These are phyloP conservation scores for Pochonia chlamydosporia DNA, from an alignment of 2,329 filamentous ascomycete genomes.

Conservation along the genomic window DNA sequence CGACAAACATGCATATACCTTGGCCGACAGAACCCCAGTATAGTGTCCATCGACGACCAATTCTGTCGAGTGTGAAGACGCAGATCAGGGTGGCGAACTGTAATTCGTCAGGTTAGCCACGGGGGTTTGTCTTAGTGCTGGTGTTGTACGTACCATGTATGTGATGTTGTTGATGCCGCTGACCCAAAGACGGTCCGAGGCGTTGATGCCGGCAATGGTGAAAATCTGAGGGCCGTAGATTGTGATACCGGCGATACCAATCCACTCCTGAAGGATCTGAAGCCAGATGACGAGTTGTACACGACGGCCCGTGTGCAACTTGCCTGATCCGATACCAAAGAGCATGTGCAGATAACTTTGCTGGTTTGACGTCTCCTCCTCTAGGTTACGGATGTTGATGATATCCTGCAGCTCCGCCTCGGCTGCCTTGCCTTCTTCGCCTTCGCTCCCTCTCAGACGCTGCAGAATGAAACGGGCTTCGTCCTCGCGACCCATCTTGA, in stretches of 20 bases:
- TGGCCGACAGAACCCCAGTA: conserved; percentile 63
- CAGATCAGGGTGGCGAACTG: conserved; percentile 59
- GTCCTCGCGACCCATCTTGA: conserved; percentile 59
- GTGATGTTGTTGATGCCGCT: conserved; percentile 47
- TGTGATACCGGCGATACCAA: conserved; percentile 64
- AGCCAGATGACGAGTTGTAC: conserved; percentile 68
- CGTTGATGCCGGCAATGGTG: conserved; percentile 59
- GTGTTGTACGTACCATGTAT: conserved; percentile 38
- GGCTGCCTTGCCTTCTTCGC: conserved; percentile 45
- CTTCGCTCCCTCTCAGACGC: conserved; percentile 54
- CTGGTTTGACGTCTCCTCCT: conserved; percentile 51
- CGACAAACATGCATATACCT: conserved; percentile 62
- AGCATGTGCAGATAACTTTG: conserved; percentile 62
- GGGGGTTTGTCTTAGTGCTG: too few species aligned
- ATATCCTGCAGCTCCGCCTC: conserved; percentile 66
- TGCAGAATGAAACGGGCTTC: conserved; percentile 62
- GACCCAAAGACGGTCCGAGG: conserved; percentile 57
- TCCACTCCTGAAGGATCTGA: conserved; percentile 66
- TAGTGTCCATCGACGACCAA: conserved; percentile 62
- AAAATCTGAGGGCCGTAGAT: conserved; percentile 56
- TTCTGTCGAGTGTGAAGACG: conserved; percentile 63
- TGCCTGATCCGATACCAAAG: conserved; percentile 58
- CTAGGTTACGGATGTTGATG: conserved; percentile 53
- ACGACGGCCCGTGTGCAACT: conserved; percentile 60
- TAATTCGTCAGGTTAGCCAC: neutral